These are phyloP conservation scores for Fusarium sambucinum DNA, from an alignment of 2,329 filamentous ascomycete genomes.

Conservation along the genomic window DNA sequence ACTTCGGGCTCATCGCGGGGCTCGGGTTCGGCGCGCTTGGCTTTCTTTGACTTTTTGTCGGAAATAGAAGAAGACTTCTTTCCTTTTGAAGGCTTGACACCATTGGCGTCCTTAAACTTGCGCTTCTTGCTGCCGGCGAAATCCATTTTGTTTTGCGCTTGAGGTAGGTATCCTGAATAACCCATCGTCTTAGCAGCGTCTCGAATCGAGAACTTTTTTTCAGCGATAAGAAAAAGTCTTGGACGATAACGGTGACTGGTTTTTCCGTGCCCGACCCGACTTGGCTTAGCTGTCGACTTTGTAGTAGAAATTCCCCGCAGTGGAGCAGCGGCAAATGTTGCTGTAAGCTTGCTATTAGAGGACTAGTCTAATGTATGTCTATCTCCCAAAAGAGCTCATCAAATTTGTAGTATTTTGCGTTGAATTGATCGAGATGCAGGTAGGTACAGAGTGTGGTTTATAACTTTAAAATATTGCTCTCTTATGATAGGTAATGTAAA, in stretches of 20 bases:
- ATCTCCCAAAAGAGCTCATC: neutral
- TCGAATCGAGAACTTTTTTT: constrained; percentile 46
- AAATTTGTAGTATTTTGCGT: constrained; percentile 9
- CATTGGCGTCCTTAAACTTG: constrained; percentile 55
- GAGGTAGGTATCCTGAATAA: constrained; percentile 21
- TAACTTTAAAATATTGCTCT: neutral
- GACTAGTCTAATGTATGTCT: constrained; percentile 25
- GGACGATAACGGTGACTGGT: constrained; percentile 39
- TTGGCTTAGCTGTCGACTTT: neutral
- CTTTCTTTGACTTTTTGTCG: constrained; percentile 58
- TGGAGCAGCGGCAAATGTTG: constrained; percentile 44
- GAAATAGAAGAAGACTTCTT: constrained; percentile 45
- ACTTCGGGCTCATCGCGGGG: constrained; percentile 45
- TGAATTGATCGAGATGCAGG: constrained; percentile 16
- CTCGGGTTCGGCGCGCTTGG: constrained; percentile 53
- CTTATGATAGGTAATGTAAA: neutral
- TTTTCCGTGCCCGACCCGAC: constrained; percentile 26
- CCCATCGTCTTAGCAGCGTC: constrained; percentile 23
- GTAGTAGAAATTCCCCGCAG: constrained; percentile 29
- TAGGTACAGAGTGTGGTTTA: neutral
- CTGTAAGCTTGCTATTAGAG: constrained; percentile 25
- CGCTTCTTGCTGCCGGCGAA: constrained; percentile 59
- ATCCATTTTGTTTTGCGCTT: constrained; percentile 50
- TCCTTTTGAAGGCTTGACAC: constrained; percentile 44
- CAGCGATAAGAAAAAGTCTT: constrained; percentile 45